Conservation (phyloP, 1,139 yeast species). For the Protomyces arabidopsidicola region DNA sequence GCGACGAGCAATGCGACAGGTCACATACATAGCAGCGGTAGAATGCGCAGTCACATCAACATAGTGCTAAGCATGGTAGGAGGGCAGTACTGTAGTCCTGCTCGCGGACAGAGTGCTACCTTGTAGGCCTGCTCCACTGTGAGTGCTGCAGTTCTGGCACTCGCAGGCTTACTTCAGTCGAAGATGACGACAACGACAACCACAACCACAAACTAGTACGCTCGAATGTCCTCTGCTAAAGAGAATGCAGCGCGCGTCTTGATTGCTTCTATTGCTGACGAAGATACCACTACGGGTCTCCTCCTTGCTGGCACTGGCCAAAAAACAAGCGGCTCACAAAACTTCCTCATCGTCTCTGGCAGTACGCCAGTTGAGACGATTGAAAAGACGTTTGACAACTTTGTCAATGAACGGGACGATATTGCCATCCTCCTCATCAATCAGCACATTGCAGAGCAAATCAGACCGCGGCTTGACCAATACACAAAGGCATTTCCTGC, state of each 20-base stretch:
- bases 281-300: conserved; percentile 91
- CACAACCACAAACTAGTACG: too few species aligned
- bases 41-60: too few species aligned
- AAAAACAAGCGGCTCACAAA: conserved; percentile 61
- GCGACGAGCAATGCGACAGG: too few species aligned
- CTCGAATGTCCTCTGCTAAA: neutral
- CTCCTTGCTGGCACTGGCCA: conserved; percentile 95
- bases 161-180: too few species aligned
- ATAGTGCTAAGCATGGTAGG: too few species aligned
- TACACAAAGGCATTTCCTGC: conserved; percentile 95
- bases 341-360: conserved; percentile 74
- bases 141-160: too few species aligned
- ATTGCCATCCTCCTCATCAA: conserved; percentile 88
- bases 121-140: too few species aligned
- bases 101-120: too few species aligned
- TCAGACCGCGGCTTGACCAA: conserved; percentile 73
- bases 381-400: conserved; percentile 67
- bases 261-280: conserved; percentile 22
- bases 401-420: conserved; percentile 73
- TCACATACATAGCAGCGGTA: too few species aligned
- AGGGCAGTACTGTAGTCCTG: too few species aligned
- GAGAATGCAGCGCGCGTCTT: conserved; percentile 16
- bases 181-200: too few species aligned
- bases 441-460: conserved; percentile 89
- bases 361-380: conserved; percentile 42